Base-by-base conservation (phyloP, 2,329 filamentous ascomycete genomes). In the Colletotrichum incanum region DNA sequence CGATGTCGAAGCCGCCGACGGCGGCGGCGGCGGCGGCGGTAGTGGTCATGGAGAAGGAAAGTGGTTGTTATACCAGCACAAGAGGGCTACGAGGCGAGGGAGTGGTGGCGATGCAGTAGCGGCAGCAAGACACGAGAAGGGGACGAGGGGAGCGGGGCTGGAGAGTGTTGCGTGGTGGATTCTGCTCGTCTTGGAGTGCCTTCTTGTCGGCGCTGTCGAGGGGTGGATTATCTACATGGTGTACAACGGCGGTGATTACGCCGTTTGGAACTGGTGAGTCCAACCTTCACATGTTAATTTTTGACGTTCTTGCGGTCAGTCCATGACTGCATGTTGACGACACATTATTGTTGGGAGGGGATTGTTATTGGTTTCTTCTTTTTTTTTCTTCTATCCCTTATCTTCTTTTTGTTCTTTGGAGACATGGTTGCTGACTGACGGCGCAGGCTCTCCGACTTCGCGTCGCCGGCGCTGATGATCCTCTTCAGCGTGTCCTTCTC, bases 401-500 rank as follows among this genome's bases (percentile, higher is more conserved):
- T 37, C 7, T 50, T 12, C 2, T 23, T 16, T 18, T 50, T 16
- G 49, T 2, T 23, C 7, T 18, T 50, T 16, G 49, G 49, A 52
- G 49, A 52, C 26, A 31, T 52, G 49, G 26, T 14, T 39, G 31
- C 50, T 69, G 62, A 65, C 26, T 26, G 50, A 26, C n/a, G 34
- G 23, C 26, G 31, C 28, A 71, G 70, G 70, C n/a, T 72, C 20
- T 65, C 54, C 2, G 60, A 72, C n/a, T 65, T 60, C 54, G 70
- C 60, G 14, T 65, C 66, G 14, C 70, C 70, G 14, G 59, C 37
- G 6, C 56, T 72, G 69, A 95, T 87, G 80, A 91, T 93, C 82
- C 90, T 91, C 88, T 97, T 97, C 76, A 98, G 86, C 26, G 89
- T 88, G 79, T 96, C 94, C n/a, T 97, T 91, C 81, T 97, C 94